Percentiles rank a stretch among this genome's conserved stretches.
Conservation (phyloP, 1,284 basidiomycete species). For the Apiotrichum montevideense region DNA sequence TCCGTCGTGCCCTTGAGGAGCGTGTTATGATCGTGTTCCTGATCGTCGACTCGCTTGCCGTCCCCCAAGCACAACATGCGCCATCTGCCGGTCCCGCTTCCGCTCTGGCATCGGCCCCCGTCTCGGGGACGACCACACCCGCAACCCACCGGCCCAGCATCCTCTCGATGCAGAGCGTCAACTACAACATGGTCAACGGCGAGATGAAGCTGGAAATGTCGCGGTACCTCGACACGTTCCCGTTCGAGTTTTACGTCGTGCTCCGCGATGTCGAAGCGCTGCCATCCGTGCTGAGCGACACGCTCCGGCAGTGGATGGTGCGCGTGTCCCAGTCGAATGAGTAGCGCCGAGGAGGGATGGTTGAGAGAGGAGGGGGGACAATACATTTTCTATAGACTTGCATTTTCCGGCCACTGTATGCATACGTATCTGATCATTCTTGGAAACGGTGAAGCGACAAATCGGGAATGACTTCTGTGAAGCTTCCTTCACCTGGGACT, state of each 20-base stretch:
- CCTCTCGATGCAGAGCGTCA: conserved; percentile 85
- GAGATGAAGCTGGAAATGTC: conserved; percentile 80
- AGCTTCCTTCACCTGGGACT: too few relatives aligned
- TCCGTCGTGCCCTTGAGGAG: conserved; percentile 83
- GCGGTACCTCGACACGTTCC: conserved; percentile 92
- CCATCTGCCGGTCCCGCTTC: conserved; percentile 2
- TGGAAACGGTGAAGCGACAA: too few relatives aligned
- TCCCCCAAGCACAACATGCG: background rate
- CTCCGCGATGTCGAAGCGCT: conserved; percentile 84
- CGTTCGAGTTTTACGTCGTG: conserved; percentile 96
- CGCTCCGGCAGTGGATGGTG: conserved; percentile 71
- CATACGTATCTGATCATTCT: background rate
- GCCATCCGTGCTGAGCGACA: conserved; percentile 85
- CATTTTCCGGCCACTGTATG: background rate
- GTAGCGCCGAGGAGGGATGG: conserved; percentile 12
- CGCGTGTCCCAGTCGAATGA: conserved; percentile 45
- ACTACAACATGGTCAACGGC: conserved; percentile 79
- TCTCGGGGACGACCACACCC: conserved; percentile 11
- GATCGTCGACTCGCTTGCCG: conserved; percentile 74
- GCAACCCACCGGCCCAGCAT: conserved; percentile 51
- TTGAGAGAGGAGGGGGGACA: background rate
- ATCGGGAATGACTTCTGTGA: too few relatives aligned
- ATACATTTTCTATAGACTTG: background rate
- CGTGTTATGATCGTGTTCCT: conserved; percentile 96
- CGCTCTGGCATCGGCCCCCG: conserved; percentile 13